Evolutionary conservation across 495 filamentous ascomycete species (phyloP).

Genomic region (Penicillium canariense): DNA sequence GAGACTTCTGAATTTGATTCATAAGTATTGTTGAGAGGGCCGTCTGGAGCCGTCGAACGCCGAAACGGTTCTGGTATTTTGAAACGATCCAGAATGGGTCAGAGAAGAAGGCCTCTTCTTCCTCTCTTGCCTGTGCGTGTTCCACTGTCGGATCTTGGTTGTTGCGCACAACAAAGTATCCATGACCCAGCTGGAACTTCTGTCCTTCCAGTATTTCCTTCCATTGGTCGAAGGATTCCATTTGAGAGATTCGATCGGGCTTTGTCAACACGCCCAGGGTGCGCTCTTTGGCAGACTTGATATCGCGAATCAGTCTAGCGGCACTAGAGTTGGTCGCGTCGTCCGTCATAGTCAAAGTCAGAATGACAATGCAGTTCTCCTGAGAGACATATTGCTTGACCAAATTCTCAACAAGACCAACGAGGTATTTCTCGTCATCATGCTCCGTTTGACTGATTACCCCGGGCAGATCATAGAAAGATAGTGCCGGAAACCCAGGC

Average conservation of each 20-base stretch:
- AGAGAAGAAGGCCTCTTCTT: slow-evolving; percentile 61
- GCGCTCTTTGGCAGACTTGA: slow-evolving; percentile 53
- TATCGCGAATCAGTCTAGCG: slow-evolving; percentile 55
- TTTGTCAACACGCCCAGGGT: slow-evolving; percentile 81
- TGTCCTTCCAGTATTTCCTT: slow-evolving; percentile 54
- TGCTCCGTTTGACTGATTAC: slow-evolving; percentile 66
- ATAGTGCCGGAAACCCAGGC: slow-evolving; percentile 63
- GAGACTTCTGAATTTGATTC: slow-evolving; percentile 54
- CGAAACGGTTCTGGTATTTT: slow-evolving; percentile 52
- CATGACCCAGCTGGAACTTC: slow-evolving; percentile 56
- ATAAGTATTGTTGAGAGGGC: slow-evolving; percentile 54
- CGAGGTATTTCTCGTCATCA: slow-evolving; percentile 61
- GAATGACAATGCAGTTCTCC: slow-evolving; percentile 65
- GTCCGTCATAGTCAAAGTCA: slow-evolving; percentile 70
- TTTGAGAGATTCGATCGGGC: slow-evolving; percentile 61
- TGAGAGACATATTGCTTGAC: slow-evolving; percentile 64
- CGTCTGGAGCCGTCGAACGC: slow-evolving; percentile 53
- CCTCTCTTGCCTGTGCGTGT: slow-evolving; percentile 51
- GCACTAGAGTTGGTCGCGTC: slow-evolving; percentile 73
- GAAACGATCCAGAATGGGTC: slow-evolving; percentile 49
- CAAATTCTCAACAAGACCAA: slow-evolving; percentile 64
- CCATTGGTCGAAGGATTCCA: slow-evolving; percentile 53
- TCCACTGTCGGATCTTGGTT: slow-evolving; percentile 49
- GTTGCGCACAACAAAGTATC: slow-evolving; percentile 65
- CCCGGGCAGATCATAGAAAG: slow-evolving; percentile 80